Evolutionary conservation across 805 yeast species (phyloP).

Genomic region (Torulaspora franciscae): DNA sequence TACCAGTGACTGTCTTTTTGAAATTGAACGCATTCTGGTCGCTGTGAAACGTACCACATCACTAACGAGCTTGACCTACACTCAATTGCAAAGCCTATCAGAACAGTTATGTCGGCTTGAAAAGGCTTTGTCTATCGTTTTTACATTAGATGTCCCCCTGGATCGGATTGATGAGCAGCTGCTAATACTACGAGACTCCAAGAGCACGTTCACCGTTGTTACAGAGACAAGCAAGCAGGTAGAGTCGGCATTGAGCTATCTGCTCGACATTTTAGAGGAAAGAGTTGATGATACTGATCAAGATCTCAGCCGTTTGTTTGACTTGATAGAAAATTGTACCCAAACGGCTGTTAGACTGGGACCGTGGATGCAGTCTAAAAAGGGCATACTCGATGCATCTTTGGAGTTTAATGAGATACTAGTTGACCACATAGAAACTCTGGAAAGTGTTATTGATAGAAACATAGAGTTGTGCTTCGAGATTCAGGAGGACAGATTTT

Average conservation of each 20-base stretch:
- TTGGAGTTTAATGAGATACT: constrained; percentile 44
- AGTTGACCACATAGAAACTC: constrained; percentile 40
- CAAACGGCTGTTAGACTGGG: constrained; percentile 17
- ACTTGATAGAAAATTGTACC: constrained; percentile 34
- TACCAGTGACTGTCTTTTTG: constrained; percentile 1
- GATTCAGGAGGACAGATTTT: constrained; percentile 37
- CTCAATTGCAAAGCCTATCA: constrained; percentile 2
- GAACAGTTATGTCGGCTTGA: background rate
- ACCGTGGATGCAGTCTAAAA: constrained; percentile 27
- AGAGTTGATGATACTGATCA: constrained; percentile 12
- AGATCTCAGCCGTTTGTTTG: constrained; percentile 23
- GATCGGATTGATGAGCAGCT: constrained; percentile 11
- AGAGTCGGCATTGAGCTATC: constrained; percentile 36
- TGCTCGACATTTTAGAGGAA: constrained; percentile 37
- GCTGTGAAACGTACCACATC: constrained; percentile 2
- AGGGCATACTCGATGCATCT: constrained; percentile 38
- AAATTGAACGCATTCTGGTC: constrained; percentile 3
- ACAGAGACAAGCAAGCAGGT: constrained; percentile 32
- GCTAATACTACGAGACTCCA: constrained; percentile 37
- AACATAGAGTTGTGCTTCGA: constrained; percentile 37
- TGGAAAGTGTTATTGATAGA: constrained; percentile 38
- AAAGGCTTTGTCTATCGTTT: background rate
- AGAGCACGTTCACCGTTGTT: constrained; percentile 33
- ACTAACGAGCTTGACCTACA: background rate
- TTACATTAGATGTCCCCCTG: constrained; percentile 7